Conservation (phyloP, 2,329 filamentous ascomycete genomes). For the Paramyrothecium roridum region DNA sequence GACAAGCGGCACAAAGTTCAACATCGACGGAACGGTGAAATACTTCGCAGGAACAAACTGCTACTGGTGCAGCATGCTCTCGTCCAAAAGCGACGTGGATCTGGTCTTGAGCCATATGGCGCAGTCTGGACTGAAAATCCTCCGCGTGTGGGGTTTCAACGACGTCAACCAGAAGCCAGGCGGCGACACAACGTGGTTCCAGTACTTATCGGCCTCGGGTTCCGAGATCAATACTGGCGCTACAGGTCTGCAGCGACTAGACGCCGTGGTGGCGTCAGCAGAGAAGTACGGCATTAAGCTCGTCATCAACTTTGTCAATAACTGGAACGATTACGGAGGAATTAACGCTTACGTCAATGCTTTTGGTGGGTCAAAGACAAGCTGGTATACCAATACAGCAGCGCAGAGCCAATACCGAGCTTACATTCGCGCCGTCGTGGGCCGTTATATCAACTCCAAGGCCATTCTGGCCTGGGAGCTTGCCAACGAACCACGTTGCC, state of each 20-base stretch:
- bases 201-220: slow-evolving; percentile 43
- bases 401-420: slow-evolving; percentile 52
- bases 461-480: slow-evolving; percentile 68
- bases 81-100: slow-evolving; percentile 54
- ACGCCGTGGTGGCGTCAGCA: slow-evolving; percentile 59
- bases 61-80: slow-evolving; percentile 55
- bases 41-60: slow-evolving; percentile 55
- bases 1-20: slow-evolving; percentile 29
- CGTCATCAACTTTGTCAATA: slow-evolving; percentile 65
- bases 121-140: slow-evolving; percentile 50
- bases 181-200: slow-evolving; percentile 40
- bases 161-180: slow-evolving; percentile 42
- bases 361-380: slow-evolving; percentile 50
- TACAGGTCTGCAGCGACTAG: slow-evolving; percentile 57
- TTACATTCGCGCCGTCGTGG: slow-evolving; percentile 59
- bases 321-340: slow-evolving; percentile 66
- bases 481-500: slow-evolving; percentile 53
- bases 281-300: slow-evolving; percentile 59
- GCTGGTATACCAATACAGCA: slow-evolving; percentile 54
- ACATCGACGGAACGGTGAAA: slow-evolving; percentile 39
- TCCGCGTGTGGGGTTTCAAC: slow-evolving; percentile 62
- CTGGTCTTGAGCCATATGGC: slow-evolving; percentile 44
- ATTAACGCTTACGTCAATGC: slow-evolving; percentile 58
- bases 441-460: slow-evolving; percentile 53
- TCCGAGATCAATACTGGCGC: slow-evolving; percentile 59